Conservation (phyloP, 805 yeast species). For the Lachancea sp. region DNA sequence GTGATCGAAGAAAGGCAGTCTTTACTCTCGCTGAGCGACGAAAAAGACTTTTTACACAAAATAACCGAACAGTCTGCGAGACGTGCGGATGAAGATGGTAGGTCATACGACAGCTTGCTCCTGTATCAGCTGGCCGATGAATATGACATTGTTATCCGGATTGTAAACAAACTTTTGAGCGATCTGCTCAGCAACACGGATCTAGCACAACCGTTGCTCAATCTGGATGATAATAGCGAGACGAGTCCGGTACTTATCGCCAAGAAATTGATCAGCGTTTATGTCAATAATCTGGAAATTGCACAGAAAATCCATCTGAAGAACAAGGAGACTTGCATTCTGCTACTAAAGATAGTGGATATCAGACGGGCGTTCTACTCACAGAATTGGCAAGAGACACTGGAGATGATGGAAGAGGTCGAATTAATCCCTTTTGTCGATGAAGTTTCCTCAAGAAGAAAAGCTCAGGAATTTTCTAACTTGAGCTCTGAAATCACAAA, state of each 20-base stretch:
- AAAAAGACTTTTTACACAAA: constrained; percentile 54
- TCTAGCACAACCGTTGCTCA: constrained; percentile 47
- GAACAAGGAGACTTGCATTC: constrained; percentile 58
- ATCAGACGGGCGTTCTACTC: constrained; percentile 55
- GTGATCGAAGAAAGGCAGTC: constrained; percentile 71
- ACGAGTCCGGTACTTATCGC: constrained; percentile 38
- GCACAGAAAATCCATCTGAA: constrained; percentile 46
- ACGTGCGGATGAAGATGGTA: constrained; percentile 86
- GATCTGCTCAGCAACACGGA: constrained; percentile 70
- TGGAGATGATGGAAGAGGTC: constrained; percentile 50
- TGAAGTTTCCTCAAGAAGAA: constrained; percentile 52
- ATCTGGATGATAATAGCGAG: constrained; percentile 37
- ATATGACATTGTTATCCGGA: constrained; percentile 67
- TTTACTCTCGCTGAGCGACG: constrained; percentile 52
- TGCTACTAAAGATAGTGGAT: constrained; percentile 58
- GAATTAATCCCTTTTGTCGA: constrained; percentile 62
- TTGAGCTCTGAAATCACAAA: constrained; percentile 67
- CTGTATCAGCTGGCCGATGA: constrained; percentile 86
- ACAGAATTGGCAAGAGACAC: constrained; percentile 52
- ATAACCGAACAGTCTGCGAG: constrained; percentile 82
- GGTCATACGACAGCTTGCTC: constrained; percentile 75
- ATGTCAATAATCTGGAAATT: constrained; percentile 53
- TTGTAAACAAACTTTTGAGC: constrained; percentile 71
- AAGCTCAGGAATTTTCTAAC: constrained; percentile 60
- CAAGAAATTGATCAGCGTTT: constrained; percentile 28